These are phyloP conservation scores for Phaffomyces antillensis DNA, from an alignment of 805 yeast species.

Conservation along the genomic window DNA sequence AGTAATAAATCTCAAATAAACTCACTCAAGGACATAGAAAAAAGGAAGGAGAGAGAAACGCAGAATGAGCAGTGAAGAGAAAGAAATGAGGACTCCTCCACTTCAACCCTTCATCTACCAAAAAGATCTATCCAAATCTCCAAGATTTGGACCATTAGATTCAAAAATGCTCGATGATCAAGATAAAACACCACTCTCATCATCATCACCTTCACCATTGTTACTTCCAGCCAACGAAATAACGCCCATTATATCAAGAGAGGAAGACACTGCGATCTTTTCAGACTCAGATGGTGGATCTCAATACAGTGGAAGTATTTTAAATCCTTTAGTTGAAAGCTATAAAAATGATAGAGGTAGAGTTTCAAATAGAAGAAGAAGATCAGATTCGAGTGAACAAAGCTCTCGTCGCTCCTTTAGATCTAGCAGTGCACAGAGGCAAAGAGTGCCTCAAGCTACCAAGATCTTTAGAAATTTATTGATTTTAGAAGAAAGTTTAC, in stretches of 20 bases:
- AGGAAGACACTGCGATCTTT: conserved; percentile 22
- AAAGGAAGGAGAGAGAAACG: not conserved
- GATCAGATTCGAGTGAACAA: conserved; percentile 21
- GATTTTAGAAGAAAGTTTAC: conserved; percentile 76
- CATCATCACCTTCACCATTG: conserved; percentile 18
- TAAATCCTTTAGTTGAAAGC: not conserved
- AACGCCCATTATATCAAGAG: conserved; percentile 23
- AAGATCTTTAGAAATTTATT: conserved; percentile 76
- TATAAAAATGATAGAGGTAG: conserved; percentile 5
- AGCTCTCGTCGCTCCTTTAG: conserved; percentile 18
- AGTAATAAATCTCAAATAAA: not conserved
- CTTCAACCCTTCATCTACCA: not conserved
- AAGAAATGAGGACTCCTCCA: not conserved
- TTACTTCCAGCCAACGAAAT: conserved; percentile 17
- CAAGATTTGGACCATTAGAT: not conserved
- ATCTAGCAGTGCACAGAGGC: conserved; percentile 19
- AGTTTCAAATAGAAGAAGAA: conserved; percentile 13
- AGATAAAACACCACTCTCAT: not conserved
- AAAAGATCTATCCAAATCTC: not conserved
- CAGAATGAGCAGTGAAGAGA: not conserved
- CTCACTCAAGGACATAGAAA: not conserved
- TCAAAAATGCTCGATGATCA: not conserved
- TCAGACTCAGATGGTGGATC: conserved; percentile 27
- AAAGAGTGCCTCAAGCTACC: conserved; percentile 43
- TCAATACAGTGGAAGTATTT: conserved; percentile 8